phyloP scores from a whole-genome alignment of 1,284 basidiomycete genomes.

The Apiotrichum porosum region DNA sequence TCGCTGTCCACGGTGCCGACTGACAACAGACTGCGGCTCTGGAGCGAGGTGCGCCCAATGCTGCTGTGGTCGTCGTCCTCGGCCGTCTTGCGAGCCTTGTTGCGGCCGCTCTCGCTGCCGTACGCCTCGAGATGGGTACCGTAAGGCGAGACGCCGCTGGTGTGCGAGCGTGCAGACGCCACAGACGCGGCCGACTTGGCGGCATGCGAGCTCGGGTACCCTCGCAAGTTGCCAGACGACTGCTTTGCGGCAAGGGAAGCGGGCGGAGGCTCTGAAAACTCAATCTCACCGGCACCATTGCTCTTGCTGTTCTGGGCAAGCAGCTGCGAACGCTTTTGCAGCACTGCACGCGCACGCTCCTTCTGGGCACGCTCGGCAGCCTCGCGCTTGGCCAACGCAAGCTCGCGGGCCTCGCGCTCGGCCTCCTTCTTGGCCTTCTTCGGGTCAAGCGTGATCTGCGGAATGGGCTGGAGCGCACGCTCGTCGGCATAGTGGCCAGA shows the following conservation, averaged over 20 bases:
- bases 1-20: slow-evolving; percentile 47
- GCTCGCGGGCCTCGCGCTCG: slow-evolving; percentile 73
- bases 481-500: slow-evolving; percentile 65
- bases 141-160: neutral
- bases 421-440: slow-evolving; percentile 90
- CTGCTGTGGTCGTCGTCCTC: slow-evolving; percentile 85
- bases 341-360: slow-evolving; percentile 90
- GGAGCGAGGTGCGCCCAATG: slow-evolving; percentile 68
- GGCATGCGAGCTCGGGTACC: neutral
- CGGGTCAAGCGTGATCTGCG: slow-evolving; percentile 53
- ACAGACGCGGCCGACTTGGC: slow-evolving; percentile 6
- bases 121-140: neutral
- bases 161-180: slow-evolving; percentile 4
- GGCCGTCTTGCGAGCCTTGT: slow-evolving; percentile 74
- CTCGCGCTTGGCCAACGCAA: slow-evolving; percentile 79
- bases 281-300: slow-evolving; percentile 12
- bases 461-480: slow-evolving; percentile 51
- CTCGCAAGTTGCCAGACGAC: neutral
- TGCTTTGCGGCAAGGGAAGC: too few species aligned
- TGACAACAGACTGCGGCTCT: slow-evolving; percentile 39
- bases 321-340: slow-evolving; percentile 81
- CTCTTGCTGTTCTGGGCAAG: slow-evolving; percentile 53
- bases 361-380: slow-evolving; percentile 60
- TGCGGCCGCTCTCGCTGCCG: slow-evolving; percentile 49
- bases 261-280: slow-evolving; percentile 3